Conservation (phyloP, 805 yeast genomes). For the Saccharomycopsis babjevae region DNA sequence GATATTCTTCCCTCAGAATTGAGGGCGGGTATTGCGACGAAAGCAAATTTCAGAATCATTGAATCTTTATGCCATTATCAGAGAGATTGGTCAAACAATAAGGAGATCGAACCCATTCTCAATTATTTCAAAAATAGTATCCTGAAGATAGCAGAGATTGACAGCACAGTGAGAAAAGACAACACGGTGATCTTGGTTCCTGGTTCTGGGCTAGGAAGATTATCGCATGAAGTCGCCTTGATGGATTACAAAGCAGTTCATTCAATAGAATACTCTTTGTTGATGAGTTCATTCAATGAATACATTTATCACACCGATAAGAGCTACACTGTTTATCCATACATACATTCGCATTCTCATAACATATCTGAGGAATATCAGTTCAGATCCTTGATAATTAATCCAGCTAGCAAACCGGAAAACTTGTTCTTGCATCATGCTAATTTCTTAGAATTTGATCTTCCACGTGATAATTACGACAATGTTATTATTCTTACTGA, state of each 20-base stretch:
- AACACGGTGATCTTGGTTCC: slow-evolving; percentile 60
- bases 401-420: slow-evolving; percentile 29
- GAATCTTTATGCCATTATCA: slow-evolving; percentile 68
- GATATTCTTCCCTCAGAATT: slow-evolving; percentile 37
- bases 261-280: slow-evolving; percentile 65
- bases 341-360: slow-evolving; percentile 59
- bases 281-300: slow-evolving; percentile 64
- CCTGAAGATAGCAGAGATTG: slow-evolving; percentile 21
- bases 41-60: slow-evolving; percentile 37
- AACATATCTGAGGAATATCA: slow-evolving; percentile 43
- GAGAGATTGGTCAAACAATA: slow-evolving; percentile 65
- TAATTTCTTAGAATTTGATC: slow-evolving; percentile 51
- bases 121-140: slow-evolving; percentile 41
- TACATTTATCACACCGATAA: slow-evolving; percentile 34
- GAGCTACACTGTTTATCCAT: slow-evolving; percentile 33
- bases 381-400: slow-evolving; percentile 30
- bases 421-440: slow-evolving; percentile 42
- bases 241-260: slow-evolving; percentile 41
- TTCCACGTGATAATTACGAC: slow-evolving; percentile 27
- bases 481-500: slow-evolving; percentile 52
- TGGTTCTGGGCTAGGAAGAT: slow-evolving; percentile 79
- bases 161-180: slow-evolving; percentile 22
- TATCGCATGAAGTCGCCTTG: slow-evolving; percentile 51
- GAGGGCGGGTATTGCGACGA: slow-evolving; percentile 21
- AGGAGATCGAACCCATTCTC: slow-evolving; percentile 45